Conservation (phyloP, 306 rosid species). For the Castanea crenata region DNA sequence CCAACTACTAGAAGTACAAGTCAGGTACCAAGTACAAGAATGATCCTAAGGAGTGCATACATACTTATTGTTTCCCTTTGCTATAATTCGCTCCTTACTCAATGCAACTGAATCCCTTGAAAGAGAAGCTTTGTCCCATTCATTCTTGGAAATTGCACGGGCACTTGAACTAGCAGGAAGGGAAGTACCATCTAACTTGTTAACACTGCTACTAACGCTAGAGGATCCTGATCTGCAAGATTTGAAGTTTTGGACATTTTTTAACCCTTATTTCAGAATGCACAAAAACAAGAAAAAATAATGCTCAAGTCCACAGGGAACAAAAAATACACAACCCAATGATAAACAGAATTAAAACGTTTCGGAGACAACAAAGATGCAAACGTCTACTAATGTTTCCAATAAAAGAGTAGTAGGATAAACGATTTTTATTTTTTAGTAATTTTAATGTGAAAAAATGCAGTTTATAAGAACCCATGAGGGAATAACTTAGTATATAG, state of each 20-base stretch:
- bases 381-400: neutral
- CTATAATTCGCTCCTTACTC: conserved; percentile 47
- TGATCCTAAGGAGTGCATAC: conserved; percentile 19
- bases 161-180: conserved; percentile 44
- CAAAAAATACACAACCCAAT: neutral
- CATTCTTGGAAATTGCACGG: conserved; percentile 51
- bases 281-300: conserved; percentile 2
- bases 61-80: conserved; percentile 68
- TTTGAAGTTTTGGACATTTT: conserved; percentile 15
- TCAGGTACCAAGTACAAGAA: conserved; percentile 22
- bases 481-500: neutral
- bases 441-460: too few species aligned
- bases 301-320: neutral
- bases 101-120: conserved; percentile 56
- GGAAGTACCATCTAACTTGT: conserved; percentile 54
- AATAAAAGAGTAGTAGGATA: neutral
- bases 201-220: conserved; percentile 35
- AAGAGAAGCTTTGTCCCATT: conserved; percentile 50
- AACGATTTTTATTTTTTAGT: too few species aligned
- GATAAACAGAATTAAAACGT: neutral
- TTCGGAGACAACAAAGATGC: neutral
- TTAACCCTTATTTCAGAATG: neutral
- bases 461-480: too few species aligned
- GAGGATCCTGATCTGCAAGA: conserved; percentile 61
- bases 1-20: neutral